These are phyloP conservation scores for Amphibolis antarctica DNA, from an alignment of 106 monocot species.

Conservation along the genomic window DNA sequence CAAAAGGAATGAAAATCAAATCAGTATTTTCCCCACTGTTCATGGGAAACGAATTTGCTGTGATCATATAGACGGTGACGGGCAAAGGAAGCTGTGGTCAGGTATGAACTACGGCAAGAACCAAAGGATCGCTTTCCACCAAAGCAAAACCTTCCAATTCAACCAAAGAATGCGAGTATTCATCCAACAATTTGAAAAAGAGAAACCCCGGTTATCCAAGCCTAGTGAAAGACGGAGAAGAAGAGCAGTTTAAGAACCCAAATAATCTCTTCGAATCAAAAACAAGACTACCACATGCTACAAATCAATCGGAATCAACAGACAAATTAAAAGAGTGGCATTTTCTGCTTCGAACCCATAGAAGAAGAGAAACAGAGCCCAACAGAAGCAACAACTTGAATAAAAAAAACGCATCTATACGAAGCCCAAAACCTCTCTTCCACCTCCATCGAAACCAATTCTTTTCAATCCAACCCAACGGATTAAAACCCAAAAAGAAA, in stretches of 20 bases:
- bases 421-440: too few species aligned
- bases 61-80: too few species aligned
- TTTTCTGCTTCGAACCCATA: not conserved
- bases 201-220: not conserved
- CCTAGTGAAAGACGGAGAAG: not conserved
- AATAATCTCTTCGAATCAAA: not conserved
- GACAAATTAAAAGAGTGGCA: not conserved
- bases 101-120: not conserved
- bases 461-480: too few species aligned
- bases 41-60: too few species aligned
- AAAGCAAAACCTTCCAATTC: not conserved
- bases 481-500: too few species aligned
- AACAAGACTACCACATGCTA: not conserved
- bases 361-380: too few species aligned
- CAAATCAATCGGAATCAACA: not conserved
- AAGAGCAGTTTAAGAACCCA: not conserved
- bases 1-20: too few species aligned
- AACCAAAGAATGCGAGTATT: not conserved
- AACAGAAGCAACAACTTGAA: too few species aligned
- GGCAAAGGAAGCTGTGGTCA: too few species aligned
- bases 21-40: too few species aligned
- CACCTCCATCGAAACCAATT: too few species aligned
- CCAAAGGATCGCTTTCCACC: not conserved
- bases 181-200: not conserved
- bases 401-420: too few species aligned